Base-by-base conservation (phyloP, 129 eudicot genomes). In the Centrapalus pauciflorus region DNA sequence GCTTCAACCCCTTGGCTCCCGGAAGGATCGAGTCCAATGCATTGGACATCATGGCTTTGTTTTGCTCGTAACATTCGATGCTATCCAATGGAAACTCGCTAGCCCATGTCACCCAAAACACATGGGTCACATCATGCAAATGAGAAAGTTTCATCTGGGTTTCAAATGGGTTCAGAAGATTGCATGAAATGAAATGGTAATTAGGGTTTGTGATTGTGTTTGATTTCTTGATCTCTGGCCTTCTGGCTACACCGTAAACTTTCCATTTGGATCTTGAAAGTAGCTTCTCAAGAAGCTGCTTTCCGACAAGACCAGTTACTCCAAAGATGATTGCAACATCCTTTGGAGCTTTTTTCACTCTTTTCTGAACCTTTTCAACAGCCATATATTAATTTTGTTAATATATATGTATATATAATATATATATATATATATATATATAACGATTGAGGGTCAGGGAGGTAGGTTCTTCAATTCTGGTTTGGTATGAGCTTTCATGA, bases 31-130 rank as follows among this genome's bases (percentile, higher is more conserved):
- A 82, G 74, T 81, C 69, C 61, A 91, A 48, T 38, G 80, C 94
- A 69, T 91, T 87, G 1, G 88, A 83, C 93, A 91, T 79, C 97
- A 91, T 91, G 43, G 70, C 70, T 67, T 62, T 85, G 71, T 91
- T 91, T 58, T 87, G 94, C 26, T 91, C 83, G 49, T 73, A 85
- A 55, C 97, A 87, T 66, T 87, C 96, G 9, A 19, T 33, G 67
- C 79, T 90, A 65, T 90, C 95, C n/a, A 90, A 60, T 3, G 87
- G 94, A 64, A 73, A 91, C 43, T 87, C 86, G 69, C 78, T 84
- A 29, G 96, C 94, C 97, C 97, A 91, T 28, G 96, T 87, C 77
- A 91, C 82, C 97, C 97, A 91, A 34, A 84, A 91, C 13, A 91
- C 69, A 76, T 91, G 97, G 43, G 97, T 91, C 59, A 75, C 84